Conservation (phyloP, 2,329 filamentous ascomycete species). For the Penicillium sp. region DNA sequence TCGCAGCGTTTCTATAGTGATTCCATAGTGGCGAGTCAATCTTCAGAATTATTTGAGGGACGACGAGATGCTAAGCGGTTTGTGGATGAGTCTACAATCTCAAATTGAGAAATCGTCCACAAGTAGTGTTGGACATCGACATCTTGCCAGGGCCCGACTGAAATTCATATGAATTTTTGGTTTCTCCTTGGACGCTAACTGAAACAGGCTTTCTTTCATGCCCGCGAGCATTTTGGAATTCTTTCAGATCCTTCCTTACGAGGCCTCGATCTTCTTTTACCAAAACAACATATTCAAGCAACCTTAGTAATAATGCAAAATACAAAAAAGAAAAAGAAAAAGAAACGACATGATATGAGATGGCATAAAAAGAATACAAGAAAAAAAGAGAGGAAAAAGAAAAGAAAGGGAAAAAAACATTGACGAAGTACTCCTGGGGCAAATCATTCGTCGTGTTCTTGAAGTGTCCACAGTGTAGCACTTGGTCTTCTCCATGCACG, state of each 20-base stretch:
- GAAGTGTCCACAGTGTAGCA: conserved; percentile 36
- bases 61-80: no score
- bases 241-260: background rate
- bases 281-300: no score
- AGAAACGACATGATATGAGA: background rate
- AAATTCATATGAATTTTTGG: background rate
- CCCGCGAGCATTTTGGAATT: background rate
- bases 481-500: conserved; percentile 39
- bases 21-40: no score
- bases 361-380: background rate
- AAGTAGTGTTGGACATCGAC: no score
- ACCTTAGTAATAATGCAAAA: no score
- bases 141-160: background rate
- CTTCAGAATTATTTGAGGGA: no score
- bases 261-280: no score
- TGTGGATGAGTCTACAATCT: no score
- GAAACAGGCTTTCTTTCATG: background rate
- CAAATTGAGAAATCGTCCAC: no score
- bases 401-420: background rate
- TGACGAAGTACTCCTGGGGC: background rate
- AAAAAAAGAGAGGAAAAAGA: background rate
- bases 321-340: no score
- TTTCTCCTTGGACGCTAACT: background rate
- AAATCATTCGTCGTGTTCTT: conserved; percentile 28
- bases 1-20: background rate